These are phyloP conservation scores for Annulohypoxylon truncatum DNA, from an alignment of 2,329 filamentous ascomycete genomes.

Conservation along the genomic window DNA sequence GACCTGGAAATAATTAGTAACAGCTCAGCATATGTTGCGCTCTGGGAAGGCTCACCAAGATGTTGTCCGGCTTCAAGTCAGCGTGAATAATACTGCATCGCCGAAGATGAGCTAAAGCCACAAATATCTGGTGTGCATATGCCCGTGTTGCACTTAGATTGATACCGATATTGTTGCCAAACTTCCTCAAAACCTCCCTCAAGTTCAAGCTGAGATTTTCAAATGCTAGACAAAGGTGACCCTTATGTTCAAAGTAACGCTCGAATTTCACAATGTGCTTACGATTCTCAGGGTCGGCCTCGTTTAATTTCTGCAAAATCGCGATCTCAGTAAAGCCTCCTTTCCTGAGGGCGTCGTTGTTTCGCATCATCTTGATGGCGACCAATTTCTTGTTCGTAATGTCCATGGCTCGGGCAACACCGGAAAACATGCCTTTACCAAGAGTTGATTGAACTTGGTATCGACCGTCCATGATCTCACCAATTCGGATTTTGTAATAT, in stretches of 20 bases:
- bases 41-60: constrained; percentile 71
- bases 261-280: constrained; percentile 93
- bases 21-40: not conserved
- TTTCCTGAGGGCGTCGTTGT: constrained; percentile 92
- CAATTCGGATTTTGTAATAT: constrained; percentile 94
- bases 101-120: constrained; percentile 86
- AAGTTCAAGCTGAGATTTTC: constrained; percentile 95
- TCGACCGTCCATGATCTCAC: constrained; percentile 87
- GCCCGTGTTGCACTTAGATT: constrained; percentile 87
- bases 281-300: constrained; percentile 86
- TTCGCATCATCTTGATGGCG: constrained; percentile 97
- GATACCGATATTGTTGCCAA: constrained; percentile 92
- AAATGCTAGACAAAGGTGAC: constrained; percentile 95
- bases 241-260: constrained; percentile 91
- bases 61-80: constrained; percentile 97
- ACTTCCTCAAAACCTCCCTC: constrained; percentile 93
- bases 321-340: constrained; percentile 95
- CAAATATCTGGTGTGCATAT: constrained; percentile 94
- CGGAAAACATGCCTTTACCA: constrained; percentile 95
- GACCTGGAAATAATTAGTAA: constrained; percentile 60
- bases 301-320: constrained; percentile 87
- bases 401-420: constrained; percentile 90
- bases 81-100: constrained; percentile 95
- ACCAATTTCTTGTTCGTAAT: constrained; percentile 79
- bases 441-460: constrained; percentile 90